Conservation (phyloP, 1,284 basidiomycete genomes). For the Sanghuangporus baumii region DNA sequence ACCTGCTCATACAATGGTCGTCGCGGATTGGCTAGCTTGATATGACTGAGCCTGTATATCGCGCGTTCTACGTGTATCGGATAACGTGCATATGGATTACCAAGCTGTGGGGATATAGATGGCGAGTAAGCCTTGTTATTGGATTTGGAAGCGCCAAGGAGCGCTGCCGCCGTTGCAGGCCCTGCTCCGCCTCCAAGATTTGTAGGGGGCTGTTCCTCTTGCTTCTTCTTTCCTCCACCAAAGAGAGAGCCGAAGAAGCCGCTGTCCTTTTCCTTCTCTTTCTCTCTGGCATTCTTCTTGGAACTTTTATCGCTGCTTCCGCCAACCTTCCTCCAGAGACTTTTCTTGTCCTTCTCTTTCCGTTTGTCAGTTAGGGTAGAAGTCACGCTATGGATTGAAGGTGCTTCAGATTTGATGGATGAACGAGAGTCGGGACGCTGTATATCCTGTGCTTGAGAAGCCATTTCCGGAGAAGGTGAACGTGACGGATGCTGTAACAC, state of each 20-base stretch:
- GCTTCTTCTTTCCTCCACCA: slow-evolving; percentile 75
- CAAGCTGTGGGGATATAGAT: slow-evolving; percentile 57
- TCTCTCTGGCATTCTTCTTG: slow-evolving; percentile 51
- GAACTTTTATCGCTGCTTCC: slow-evolving; percentile 54
- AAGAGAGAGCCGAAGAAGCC: slow-evolving; percentile 89
- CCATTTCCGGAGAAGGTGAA: slow-evolving; percentile 38
- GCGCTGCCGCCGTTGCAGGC: slow-evolving; percentile 75
- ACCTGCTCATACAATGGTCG: slow-evolving; percentile 97
- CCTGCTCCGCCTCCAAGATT: slow-evolving; percentile 51
- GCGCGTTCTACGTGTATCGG: slow-evolving; percentile 98
- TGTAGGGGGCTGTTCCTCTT: slow-evolving; percentile 54
- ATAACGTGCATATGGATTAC: slow-evolving; percentile 76
- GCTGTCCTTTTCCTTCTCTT: slow-evolving; percentile 66
- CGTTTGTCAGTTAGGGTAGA: slow-evolving; percentile 32
- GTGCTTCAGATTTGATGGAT: slow-evolving; percentile 23
- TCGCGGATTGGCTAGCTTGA: slow-evolving; percentile 96
- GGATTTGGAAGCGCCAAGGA: slow-evolving; percentile 78
- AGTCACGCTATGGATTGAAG: slow-evolving; percentile 30
- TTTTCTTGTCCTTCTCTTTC: slow-evolving; percentile 78
- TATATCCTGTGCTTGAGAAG: slow-evolving; percentile 20
- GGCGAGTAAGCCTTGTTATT: slow-evolving; percentile 61
- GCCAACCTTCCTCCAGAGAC: slow-evolving; percentile 71
- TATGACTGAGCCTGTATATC: slow-evolving; percentile 95
- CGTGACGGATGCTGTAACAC: slow-evolving; percentile 35
- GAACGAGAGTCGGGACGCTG: slow-evolving; percentile 17